Evolutionary conservation across 164 flowering plant species (phyloP).

Genomic region (Annona cherimola): DNA sequence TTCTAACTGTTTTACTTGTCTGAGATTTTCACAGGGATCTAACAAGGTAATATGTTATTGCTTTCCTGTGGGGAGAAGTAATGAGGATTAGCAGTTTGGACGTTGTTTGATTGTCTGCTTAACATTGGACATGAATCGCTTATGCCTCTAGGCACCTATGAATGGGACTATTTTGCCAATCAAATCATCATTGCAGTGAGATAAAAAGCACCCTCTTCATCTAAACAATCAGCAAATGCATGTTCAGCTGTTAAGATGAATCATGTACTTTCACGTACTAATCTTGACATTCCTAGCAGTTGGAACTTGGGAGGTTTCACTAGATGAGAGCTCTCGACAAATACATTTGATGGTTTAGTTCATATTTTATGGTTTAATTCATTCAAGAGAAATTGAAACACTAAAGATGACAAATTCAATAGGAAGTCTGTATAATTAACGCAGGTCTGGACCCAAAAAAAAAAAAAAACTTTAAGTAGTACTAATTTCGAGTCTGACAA

Average conservation of each 20-base stretch:
- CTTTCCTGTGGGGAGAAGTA: too few species aligned
- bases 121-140: not conserved
- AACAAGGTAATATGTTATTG: too few species aligned
- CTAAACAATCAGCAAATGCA: not conserved
- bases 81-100: not conserved
- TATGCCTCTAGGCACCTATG: not conserved
- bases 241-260: not conserved
- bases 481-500: not conserved
- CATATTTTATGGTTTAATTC: not conserved
- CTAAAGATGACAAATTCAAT: not conserved
- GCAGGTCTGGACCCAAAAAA: not conserved
- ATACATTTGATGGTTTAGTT: not conserved
- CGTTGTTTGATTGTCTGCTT: not conserved
- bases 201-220: not conserved
- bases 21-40: too few species aligned
- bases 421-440: not conserved
- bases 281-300: not conserved
- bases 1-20: too few species aligned
- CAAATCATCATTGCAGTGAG: not conserved
- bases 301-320: not conserved
- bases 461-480: not conserved
- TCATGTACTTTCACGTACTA: not conserved
- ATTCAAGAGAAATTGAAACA: not conserved
- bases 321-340: not conserved
- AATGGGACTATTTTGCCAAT: not conserved